Evolutionary conservation across 176 grass and related monocot genomes (phyloP), one percentile per base, ranked within the genome.

Genomic region (Elymus sibiricus): DNA sequence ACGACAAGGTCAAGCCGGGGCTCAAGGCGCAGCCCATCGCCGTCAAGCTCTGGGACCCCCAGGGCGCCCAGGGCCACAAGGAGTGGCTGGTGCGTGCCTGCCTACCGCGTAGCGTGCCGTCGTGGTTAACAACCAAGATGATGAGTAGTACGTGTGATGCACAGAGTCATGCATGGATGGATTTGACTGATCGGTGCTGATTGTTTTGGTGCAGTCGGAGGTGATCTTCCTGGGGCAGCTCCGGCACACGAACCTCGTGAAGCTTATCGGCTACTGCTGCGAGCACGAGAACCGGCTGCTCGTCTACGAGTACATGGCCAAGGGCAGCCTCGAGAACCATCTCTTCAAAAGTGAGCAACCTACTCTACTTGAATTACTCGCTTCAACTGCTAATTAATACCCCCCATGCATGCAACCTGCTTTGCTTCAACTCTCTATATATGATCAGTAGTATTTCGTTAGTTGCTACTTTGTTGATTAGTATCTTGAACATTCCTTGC

Each of bases 41-140:
- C 39, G 94, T 96, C n/a, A 96, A 96, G 87, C 88, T 93, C 25
- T 93, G 92, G 85, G 94, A 96, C 81, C 88, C 92, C 43, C 91
- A 91, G 86, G 94, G 94, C 55, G 24, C 89, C 4, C 94, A 96
- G 71, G 94, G 94, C 0, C 94, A 96, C 88, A 96, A 90, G 86
- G 94, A 96, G 73, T 96, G 94, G 94, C 91, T 96, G 64, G 91
- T 92, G 19, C 35, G 62, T 87, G 4, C 14, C 0, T 68, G 15
- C 64, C 64, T 2, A 15, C 46, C 40, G 47, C 15, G 47, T 51
- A 51, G 47, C 47, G 14, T 64, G 59, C 21, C 21, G 16, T 55
- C 17, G 51, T 55, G 16, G 2, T 11, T 24, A 61, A 26, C 59
- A n/a, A 12, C n/a, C n/a, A 24, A 24, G 58, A 24, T 24, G 43